A percentile compares a stretch with the other conserved stretches of the same genome.
phyloP scores from a whole-genome alignment of 441 rosid genomes.

The Pelargonium australe region DNA sequence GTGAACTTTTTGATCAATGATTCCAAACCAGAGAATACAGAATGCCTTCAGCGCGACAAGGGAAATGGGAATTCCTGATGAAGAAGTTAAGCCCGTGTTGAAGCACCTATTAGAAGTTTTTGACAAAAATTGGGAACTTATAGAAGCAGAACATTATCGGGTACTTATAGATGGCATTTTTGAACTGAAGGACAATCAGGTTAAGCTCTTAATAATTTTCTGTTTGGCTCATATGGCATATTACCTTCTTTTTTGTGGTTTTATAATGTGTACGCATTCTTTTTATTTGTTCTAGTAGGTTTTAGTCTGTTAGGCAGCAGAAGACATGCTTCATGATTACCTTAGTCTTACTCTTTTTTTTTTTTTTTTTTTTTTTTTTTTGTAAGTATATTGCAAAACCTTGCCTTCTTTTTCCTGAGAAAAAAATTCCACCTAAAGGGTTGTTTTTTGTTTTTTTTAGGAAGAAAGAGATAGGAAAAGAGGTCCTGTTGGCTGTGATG shows the following conservation, averaged over 20 bases:
- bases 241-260: neutral
- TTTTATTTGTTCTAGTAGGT: neutral
- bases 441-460: neutral
- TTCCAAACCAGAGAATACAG: slow-evolving; percentile 23
- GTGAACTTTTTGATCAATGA: slow-evolving; percentile 4
- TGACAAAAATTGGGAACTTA: slow-evolving; percentile 45
- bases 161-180: slow-evolving; percentile 51
- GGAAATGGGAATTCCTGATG: slow-evolving; percentile 35
- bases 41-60: slow-evolving; percentile 44
- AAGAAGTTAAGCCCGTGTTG: slow-evolving; percentile 44
- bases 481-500: slow-evolving; percentile 8
- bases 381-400: neutral
- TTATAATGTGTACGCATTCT: neutral
- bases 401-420: neutral
- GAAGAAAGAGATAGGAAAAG: slow-evolving; percentile 4
- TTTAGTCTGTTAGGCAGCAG: neutral
- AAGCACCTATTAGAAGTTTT: slow-evolving; percentile 32
- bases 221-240: slow-evolving; percentile 3
- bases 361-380: neutral
- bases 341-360: neutral
- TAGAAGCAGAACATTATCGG: slow-evolving; percentile 52
- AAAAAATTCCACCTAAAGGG: slow-evolving; percentile 1
- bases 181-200: slow-evolving; percentile 37
- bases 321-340: neutral
- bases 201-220: slow-evolving; percentile 8